These are phyloP conservation scores for Pseudogymnoascus sp. DNA, from an alignment of 2,329 filamentous ascomycete species.

Conservation along the genomic window DNA sequence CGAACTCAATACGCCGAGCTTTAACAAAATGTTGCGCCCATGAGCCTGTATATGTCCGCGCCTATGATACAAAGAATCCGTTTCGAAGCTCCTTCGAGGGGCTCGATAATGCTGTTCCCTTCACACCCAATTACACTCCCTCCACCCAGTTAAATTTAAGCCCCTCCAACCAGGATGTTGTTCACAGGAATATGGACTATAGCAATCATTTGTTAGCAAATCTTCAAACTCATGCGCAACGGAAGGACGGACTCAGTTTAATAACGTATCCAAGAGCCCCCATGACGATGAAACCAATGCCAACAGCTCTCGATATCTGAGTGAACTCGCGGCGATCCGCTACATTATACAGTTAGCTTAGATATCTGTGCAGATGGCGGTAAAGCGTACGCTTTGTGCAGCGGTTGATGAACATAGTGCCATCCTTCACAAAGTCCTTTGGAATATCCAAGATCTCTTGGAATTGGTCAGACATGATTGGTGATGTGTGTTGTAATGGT, in stretches of 20 bases:
- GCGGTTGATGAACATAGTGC: slow-evolving; percentile 36
- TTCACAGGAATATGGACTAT: slow-evolving; percentile 46
- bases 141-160: slow-evolving; percentile 18
- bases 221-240: not conserved
- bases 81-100: slow-evolving; percentile 8
- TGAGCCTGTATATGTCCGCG: slow-evolving; percentile 6
- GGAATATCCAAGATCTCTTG: slow-evolving; percentile 51
- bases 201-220: not conserved
- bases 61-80: slow-evolving; percentile 6
- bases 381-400: slow-evolving; percentile 37
- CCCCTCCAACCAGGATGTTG: slow-evolving; percentile 42
- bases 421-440: slow-evolving; percentile 39
- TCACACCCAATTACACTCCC: slow-evolving; percentile 2
- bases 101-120: slow-evolving; percentile 1
- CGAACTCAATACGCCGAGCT: slow-evolving; percentile 8
- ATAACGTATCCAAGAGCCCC: slow-evolving; percentile 45
- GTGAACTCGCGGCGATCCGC: slow-evolving; percentile 34
- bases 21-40: slow-evolving; percentile 6
- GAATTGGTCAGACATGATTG: slow-evolving; percentile 46
- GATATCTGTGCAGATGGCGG: not conserved
- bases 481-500: not conserved
- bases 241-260: slow-evolving; percentile 36
- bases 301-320: slow-evolving; percentile 44
- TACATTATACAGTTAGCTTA: slow-evolving; percentile 16
- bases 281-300: slow-evolving; percentile 46